Conservation (phyloP, 495 filamentous ascomycete species). For the Lasiosphaeria hispida region DNA sequence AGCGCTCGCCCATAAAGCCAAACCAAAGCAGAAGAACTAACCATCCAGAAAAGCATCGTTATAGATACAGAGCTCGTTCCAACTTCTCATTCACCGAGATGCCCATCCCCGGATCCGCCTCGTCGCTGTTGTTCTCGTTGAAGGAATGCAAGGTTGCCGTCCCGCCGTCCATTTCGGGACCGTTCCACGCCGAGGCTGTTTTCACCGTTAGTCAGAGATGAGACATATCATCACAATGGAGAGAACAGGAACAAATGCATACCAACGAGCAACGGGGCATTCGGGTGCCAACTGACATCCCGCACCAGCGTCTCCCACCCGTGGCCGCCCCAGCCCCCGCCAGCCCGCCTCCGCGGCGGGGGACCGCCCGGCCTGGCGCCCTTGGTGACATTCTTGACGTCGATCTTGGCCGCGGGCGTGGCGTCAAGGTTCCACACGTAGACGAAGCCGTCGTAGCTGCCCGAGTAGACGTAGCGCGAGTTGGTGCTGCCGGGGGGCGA, state of each 20-base stretch:
- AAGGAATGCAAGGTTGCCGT: slow-evolving; percentile 76
- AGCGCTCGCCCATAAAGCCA: too few relatives aligned
- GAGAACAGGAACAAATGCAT: slow-evolving; percentile 24
- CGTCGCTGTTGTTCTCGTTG: slow-evolving; percentile 65
- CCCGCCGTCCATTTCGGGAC: slow-evolving; percentile 63
- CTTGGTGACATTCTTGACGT: slow-evolving; percentile 67
- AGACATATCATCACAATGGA: neutral
- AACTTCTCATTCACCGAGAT: slow-evolving; percentile 53
- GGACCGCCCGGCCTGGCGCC: slow-evolving; percentile 12
- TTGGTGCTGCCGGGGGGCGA: slow-evolving; percentile 85
- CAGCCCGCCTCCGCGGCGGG: slow-evolving; percentile 3
- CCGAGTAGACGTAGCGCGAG: slow-evolving; percentile 88
- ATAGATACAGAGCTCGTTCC: neutral
- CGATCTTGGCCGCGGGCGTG: slow-evolving; percentile 74
- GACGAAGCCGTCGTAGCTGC: slow-evolving; percentile 81
- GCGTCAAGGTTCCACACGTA: slow-evolving; percentile 94
- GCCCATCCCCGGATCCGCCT: slow-evolving; percentile 62
- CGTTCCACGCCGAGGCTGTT: slow-evolving; percentile 77
- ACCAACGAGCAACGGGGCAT: slow-evolving; percentile 85
- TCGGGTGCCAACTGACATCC: slow-evolving; percentile 95
- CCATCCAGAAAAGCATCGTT: too few relatives aligned
- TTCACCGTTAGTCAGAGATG: slow-evolving; percentile 8
- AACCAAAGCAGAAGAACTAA: too few relatives aligned
- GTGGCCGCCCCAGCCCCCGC: slow-evolving; percentile 32
- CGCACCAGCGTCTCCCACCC: slow-evolving; percentile 79